Conservation (phyloP, 2,329 filamentous ascomycete genomes). For the Claviceps africana region DNA sequence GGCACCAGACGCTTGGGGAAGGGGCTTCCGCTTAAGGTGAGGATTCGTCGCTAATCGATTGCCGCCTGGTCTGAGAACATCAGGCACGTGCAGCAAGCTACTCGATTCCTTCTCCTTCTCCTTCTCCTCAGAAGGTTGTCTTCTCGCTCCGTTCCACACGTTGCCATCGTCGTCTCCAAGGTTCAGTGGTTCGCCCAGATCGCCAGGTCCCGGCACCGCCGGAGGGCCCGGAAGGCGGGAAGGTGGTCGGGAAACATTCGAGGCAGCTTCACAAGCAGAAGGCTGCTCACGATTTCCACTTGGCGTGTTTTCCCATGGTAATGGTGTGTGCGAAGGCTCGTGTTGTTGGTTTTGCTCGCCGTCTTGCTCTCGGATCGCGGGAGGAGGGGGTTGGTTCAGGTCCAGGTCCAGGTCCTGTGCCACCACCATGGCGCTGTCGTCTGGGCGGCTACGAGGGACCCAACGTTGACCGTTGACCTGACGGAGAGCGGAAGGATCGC, state of each 20-base stretch:
- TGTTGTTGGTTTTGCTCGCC: neutral
- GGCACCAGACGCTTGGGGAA: slow-evolving; percentile 7
- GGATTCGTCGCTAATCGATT: slow-evolving; percentile 34
- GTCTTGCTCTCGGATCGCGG: neutral
- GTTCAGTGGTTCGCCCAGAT: slow-evolving; percentile 6
- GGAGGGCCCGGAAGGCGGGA: slow-evolving; percentile 13
- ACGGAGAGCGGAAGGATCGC: neutral
- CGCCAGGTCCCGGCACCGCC: slow-evolving; percentile 20
- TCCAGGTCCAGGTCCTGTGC: slow-evolving; percentile 2
- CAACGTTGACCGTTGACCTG: neutral
- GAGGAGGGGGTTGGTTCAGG: neutral
- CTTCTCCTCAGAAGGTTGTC: slow-evolving; percentile 3
- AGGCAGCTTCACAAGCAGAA: neutral
- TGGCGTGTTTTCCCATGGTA: slow-evolving; percentile 14
- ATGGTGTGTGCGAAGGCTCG: slow-evolving; percentile 9
- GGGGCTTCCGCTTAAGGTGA: slow-evolving; percentile 33
- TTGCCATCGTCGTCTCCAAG: slow-evolving; percentile 16
- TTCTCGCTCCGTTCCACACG: slow-evolving; percentile 17
- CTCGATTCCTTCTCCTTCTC: neutral
- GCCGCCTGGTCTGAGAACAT: slow-evolving; percentile 19
- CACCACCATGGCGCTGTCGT: slow-evolving; percentile 3
- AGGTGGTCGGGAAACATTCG: slow-evolving; percentile 4
- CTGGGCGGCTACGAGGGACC: neutral
- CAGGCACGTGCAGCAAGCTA: slow-evolving; percentile 14
- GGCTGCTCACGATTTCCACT: slow-evolving; percentile 13